Conservation (phyloP, 345 rosid species). For the Melaleuca quinquenervia region DNA sequence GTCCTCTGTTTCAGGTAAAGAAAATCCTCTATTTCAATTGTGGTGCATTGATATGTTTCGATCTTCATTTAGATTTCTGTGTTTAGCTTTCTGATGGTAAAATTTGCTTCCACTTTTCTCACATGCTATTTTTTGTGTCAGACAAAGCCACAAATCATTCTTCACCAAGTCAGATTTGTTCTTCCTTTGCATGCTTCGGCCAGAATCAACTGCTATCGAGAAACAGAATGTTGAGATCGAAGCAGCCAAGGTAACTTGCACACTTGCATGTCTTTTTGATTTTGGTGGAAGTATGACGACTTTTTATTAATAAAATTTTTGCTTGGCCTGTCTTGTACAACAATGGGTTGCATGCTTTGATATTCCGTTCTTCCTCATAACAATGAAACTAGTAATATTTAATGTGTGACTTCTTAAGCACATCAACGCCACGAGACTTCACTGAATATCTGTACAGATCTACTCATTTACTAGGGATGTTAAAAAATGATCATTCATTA, state of each 20-base stretch:
- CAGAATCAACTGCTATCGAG: slow-evolving; percentile 17
- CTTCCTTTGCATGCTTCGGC: slow-evolving; percentile 28
- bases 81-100: neutral
- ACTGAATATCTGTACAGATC: neutral
- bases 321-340: neutral
- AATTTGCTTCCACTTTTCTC: neutral
- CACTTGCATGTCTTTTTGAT: neutral
- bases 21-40: neutral
- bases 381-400: neutral
- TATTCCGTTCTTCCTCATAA: neutral
- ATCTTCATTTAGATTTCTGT: neutral
- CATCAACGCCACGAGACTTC: neutral
- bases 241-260: slow-evolving; percentile 19
- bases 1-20: slow-evolving; percentile 30
- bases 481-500: neutral
- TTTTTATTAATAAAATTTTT: neutral
- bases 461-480: neutral
- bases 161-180: slow-evolving; percentile 27
- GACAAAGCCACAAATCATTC: slow-evolving; percentile 30
- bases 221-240: slow-evolving; percentile 25
- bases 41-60: neutral
- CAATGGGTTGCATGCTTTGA: neutral
- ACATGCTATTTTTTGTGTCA: neutral
- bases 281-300: neutral
- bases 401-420: neutral